Base-by-base conservation (phyloP, 805 yeast genomes). In the Candida piceae region DNA sequence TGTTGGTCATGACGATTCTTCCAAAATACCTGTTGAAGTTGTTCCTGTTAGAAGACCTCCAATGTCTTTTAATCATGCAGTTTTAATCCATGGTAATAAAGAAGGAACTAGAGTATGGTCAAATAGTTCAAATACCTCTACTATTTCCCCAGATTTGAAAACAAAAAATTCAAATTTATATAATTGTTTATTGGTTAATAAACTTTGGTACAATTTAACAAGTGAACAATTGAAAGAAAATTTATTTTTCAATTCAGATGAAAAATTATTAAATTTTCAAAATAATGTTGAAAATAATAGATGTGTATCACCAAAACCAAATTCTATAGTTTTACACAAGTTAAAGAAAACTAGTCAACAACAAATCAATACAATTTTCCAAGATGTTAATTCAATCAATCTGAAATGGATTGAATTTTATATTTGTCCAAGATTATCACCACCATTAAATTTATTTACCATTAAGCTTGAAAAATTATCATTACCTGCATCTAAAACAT, bases 381-480 rank as follows among this genome's bases (percentile, higher is more conserved):
- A 25, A 15, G 36, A 48, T 5, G 44, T 69, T 5, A 56, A 72
- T 21, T 76, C 78, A 26, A 64, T 70, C 3, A 62, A 68, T 29
- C 55, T 87, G 30, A 67, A 70, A 46, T 77, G 84, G 83, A 63
- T 88, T 21, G 95, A 88, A 56, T 68, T 87, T 49, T 86, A 83
- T 60, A 82, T 89, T 52, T 87, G 96, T 53, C 90, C 96, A 6
- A 69, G 68, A 31, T 53, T 84, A 21, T 50, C 70, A 7, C 95
- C 95, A 4, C 63, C 78, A 0, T 44, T 62, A 7, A 41, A 55
- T 3, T 64, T 80, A 53, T 62, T 79, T 31, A 44, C 64, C 4
- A 49, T 64, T 6, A 49, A 52, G 12, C 53, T 80, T 32, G 58
- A 62, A 43, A 67, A 68, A 37, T 53, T 83, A 26, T 70, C 77